Base-by-base conservation (phyloP, 106 monocot genomes). In the Allium cepa region DNA sequence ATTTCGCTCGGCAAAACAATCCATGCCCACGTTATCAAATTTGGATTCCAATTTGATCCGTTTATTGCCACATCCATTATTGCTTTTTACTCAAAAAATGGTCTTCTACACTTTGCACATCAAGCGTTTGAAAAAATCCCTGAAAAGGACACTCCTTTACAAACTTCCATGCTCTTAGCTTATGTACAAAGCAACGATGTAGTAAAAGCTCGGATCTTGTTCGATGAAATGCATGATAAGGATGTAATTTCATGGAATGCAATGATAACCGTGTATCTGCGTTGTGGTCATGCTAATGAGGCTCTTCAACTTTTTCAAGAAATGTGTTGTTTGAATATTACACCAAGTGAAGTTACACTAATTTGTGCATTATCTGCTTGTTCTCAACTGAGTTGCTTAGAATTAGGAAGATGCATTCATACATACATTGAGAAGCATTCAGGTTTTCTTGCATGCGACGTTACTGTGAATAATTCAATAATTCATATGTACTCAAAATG, bases 401-500 rank as follows among this genome's bases (percentile, higher is more conserved):
- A 57, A 17, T 62, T 78, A 10, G 80, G 83, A n/a, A 59, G 69
- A 65, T 83, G 83, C 80, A 70, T 83, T 2, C 80, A 87, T 62
- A 50, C 56, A 28, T 78, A 71, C 18, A 56, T 80, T 7, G 26
- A 66, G 17, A 75, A 52, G 59, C 47, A 78, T 9, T 57, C 49
- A 9, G 12, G 50, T 60, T 26, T 15, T 13, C 14, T n/a, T 3
- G 8, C 9, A 12, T 36, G 36, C 5, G 63, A 51, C 50, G 46
- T 66, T 14, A 77, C 60, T 4, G 17, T 83, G 63, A 7, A 17
- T 47, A 87, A 87, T 69, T 51, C 81, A 28, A 72, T 87, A 14
- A 53, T 83, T 12, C 49, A 83, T 47, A 83, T 87, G 82, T 87
- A 87, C 50, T 74, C 80, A 8, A 87, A 78, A 62, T 87, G 87